These are phyloP conservation scores for Ordospora pajunii DNA, from an alignment of 371 early-diverging fungal species.

Conservation along the genomic window DNA sequence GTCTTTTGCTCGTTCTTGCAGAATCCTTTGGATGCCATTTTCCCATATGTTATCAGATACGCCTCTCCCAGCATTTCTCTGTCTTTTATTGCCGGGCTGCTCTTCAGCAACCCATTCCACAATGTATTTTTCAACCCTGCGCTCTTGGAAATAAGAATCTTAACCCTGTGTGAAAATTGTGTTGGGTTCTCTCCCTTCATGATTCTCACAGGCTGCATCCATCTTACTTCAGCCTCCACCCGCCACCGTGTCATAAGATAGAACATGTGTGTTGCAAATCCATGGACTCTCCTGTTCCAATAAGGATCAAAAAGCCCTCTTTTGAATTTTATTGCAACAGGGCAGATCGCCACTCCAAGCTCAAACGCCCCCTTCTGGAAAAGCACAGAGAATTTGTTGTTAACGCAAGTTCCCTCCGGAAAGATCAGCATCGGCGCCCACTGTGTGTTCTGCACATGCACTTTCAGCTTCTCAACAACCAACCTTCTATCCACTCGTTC, in stretches of 20 bases:
- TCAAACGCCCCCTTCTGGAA: slow-evolving; percentile 79
- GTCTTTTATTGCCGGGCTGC: slow-evolving; percentile 58
- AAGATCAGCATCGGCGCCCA: slow-evolving; percentile 66
- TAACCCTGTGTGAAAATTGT: slow-evolving; percentile 65
- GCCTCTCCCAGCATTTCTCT: slow-evolving; percentile 49
- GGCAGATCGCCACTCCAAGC: slow-evolving; percentile 65
- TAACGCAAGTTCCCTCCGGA: slow-evolving; percentile 79
- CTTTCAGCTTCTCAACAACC: slow-evolving; percentile 62
- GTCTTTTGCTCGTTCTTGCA: not conserved
- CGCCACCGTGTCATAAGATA: slow-evolving; percentile 68
- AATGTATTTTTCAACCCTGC: slow-evolving; percentile 63
- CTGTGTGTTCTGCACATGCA: slow-evolving; percentile 57
- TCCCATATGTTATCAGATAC: slow-evolving; percentile 31
- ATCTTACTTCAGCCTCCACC: slow-evolving; percentile 60
- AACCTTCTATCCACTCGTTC: slow-evolving; percentile 65
- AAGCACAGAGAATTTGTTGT: slow-evolving; percentile 70
- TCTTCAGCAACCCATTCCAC: slow-evolving; percentile 67
- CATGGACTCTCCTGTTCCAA: slow-evolving; percentile 66
- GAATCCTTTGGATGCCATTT: not conserved
- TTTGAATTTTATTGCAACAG: slow-evolving; percentile 65
- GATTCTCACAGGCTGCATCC: slow-evolving; percentile 46
- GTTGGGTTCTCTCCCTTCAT: slow-evolving; percentile 59
- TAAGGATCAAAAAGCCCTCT: slow-evolving; percentile 65
- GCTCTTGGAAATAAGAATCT: slow-evolving; percentile 63
- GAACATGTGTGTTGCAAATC: slow-evolving; percentile 65